Percentiles rank a stretch among this genome's conserved stretches.
phyloP scores from a whole-genome alignment of 1,284 basidiomycete species.

The Trametes sp. region DNA sequence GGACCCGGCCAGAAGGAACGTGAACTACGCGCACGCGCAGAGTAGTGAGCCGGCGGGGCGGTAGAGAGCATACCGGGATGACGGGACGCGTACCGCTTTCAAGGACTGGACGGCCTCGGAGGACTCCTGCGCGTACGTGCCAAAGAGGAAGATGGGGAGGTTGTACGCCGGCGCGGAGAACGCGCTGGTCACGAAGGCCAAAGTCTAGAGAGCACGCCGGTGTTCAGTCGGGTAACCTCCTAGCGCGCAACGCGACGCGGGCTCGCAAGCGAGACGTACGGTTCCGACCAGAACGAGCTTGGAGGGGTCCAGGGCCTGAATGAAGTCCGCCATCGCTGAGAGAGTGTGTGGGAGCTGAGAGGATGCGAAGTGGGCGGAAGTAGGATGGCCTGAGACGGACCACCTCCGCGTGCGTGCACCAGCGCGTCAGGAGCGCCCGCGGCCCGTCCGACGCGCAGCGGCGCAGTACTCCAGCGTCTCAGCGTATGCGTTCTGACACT shows the following conservation, averaged over 20 bases:
- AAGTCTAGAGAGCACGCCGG: conserved; percentile 39
- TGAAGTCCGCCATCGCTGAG: conserved; percentile 65
- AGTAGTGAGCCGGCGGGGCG: not conserved
- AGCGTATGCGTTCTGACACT: not conserved
- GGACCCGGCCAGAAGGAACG: conserved; percentile 65
- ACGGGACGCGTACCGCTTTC: conserved; percentile 56
- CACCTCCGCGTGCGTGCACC: not conserved
- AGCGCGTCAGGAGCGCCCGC: conserved; percentile 11
- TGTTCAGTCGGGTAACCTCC: conserved; percentile 1
- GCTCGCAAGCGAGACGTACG: conserved; percentile 48
- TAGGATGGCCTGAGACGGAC: conserved; percentile 10
- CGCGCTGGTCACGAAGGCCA: conserved; percentile 68
- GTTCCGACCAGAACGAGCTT: conserved; percentile 72
- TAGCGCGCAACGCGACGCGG: not conserved
- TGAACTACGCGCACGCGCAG: conserved; percentile 56
- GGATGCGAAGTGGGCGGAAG: conserved; percentile 1
- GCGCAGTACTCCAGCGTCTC: not conserved
- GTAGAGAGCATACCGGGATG: not conserved
- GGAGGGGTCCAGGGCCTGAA: conserved; percentile 72
- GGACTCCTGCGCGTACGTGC: conserved; percentile 72
- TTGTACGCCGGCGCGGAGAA: conserved; percentile 74
- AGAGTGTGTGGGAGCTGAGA: conserved; percentile 2
- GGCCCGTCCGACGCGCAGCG: too few species aligned
- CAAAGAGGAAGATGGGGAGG: conserved; percentile 78
- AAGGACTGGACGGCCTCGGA: conserved; percentile 68